Evolutionary conservation across 2,329 filamentous ascomycete species (phyloP), one percentile per base, ranked within the genome.

Genomic region (Aspergillus quadrilineatus): DNA sequence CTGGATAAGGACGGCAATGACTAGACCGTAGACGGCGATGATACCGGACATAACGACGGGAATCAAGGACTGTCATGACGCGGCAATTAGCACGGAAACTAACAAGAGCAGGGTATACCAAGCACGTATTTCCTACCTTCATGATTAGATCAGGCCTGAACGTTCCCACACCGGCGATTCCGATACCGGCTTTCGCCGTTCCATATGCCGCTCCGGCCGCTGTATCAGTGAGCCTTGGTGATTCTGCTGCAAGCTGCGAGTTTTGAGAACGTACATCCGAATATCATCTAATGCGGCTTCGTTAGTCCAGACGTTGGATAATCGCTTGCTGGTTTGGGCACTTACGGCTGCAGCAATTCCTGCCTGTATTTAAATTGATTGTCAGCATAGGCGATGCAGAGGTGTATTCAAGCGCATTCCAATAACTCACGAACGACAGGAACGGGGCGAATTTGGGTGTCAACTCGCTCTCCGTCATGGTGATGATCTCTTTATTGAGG

Each of bases 21-120:
- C 94, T 66, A 99, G 89, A 50, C 92, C 90, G 79, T 99, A 99
- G 65, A 99, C 94, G 57, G 94, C 94, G 70, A 99, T 91, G 73
- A 99, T 99, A 85, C 94, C 94, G 67, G 94, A 96, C 94, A 99
- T 99, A 80, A 99, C 77, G 52, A 80, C 78, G 30, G 78, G 78
- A 51, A 80, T 79, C 45, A 80, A 69, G 34, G 78, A 80, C 78
- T 80, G 61, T 51, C 32, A 29, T n/a, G 8, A 60, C 71, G 57
- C 26, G 70, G 65, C 53, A 34, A 46, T 50, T 42, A 58, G 17
- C 22, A 6, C 7, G 39, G 15, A 4, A 14, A 4, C 4, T 2
- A 29, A 22, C 12, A 48, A 36, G 1, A 4, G n/a, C 12, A 29
- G 14, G 28, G 2, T 37, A 28, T 15, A 17, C 8, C 12, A 50